Conservation (phyloP, 2,329 filamentous ascomycete species). For the Erysiphe pulchra region DNA sequence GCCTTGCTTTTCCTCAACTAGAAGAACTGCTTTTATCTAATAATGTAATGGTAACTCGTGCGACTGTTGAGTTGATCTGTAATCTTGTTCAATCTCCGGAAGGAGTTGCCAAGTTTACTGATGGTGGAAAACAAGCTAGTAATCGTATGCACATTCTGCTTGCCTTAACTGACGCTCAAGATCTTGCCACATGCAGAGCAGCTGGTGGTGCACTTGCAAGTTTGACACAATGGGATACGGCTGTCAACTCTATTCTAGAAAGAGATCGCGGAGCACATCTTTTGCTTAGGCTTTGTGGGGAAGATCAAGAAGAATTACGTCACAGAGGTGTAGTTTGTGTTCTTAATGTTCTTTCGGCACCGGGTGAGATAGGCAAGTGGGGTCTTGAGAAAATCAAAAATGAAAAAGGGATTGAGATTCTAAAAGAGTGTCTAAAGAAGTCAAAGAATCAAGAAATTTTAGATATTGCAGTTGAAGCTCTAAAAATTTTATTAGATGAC, state of each 20-base stretch:
- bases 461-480: constrained; percentile 40
- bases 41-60: constrained; percentile 54
- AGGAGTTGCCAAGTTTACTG: constrained; percentile 42
- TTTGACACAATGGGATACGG: constrained; percentile 52
- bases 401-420: constrained; percentile 35
- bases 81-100: constrained; percentile 54
- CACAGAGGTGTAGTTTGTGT: constrained; percentile 53
- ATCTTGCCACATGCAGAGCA: constrained; percentile 51
- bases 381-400: constrained; percentile 33
- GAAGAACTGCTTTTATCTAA: constrained; percentile 63
- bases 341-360: constrained; percentile 42
- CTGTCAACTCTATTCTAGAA: constrained; percentile 43
- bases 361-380: constrained; percentile 35
- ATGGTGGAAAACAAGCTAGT: constrained; percentile 37
- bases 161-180: constrained; percentile 68
- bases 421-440: constrained; percentile 46
- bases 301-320: constrained; percentile 41
- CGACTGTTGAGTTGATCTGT: constrained; percentile 70
- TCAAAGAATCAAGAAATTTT: constrained; percentile 44
- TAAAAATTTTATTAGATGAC: constrained; percentile 24
- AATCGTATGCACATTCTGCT: constrained; percentile 62
- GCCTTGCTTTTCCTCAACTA: constrained; percentile 44
- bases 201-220: constrained; percentile 75
- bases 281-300: constrained; percentile 56
- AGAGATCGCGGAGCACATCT: constrained; percentile 47